A percentile compares a stretch with the other conserved stretches of the same genome.
phyloP scores from a whole-genome alignment of 2,329 filamentous ascomycete species.

The Periconia sp. region DNA sequence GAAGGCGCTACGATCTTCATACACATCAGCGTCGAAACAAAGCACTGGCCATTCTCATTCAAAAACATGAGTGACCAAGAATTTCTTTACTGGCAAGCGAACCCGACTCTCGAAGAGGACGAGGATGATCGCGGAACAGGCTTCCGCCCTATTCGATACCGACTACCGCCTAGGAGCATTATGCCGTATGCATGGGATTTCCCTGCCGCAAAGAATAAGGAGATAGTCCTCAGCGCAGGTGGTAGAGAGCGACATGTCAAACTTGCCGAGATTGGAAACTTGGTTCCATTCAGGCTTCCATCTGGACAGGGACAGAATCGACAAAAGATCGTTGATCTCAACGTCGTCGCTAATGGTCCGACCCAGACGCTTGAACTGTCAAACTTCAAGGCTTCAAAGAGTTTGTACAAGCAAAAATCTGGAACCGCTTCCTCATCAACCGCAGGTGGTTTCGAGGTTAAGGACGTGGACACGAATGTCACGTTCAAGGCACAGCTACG shows the following conservation, averaged over 20 bases:
- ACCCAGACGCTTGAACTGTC: slow-evolving; percentile 94
- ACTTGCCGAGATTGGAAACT: slow-evolving; percentile 92
- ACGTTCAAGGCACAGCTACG: slow-evolving; percentile 89
- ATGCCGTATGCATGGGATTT: slow-evolving; percentile 99
- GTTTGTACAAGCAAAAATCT: slow-evolving; percentile 78
- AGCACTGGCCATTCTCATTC: slow-evolving; percentile 98
- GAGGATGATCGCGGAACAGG: slow-evolving; percentile 81
- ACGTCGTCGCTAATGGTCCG: slow-evolving; percentile 92
- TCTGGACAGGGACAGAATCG: slow-evolving; percentile 65
- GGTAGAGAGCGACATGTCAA: slow-evolving; percentile 90
- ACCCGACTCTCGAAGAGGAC: slow-evolving; percentile 91
- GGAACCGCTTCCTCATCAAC: slow-evolving; percentile 62
- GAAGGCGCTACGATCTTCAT: slow-evolving; percentile 94
- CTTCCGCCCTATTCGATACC: slow-evolving; percentile 92
- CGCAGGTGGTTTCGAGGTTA: slow-evolving; percentile 85
- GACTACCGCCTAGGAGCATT: slow-evolving; percentile 90
- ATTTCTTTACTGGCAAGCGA: slow-evolving; percentile 94
- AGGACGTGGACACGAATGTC: slow-evolving; percentile 84
- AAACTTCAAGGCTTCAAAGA: slow-evolving; percentile 92
- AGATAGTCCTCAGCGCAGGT: slow-evolving; percentile 81
- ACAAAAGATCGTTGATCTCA: slow-evolving; percentile 93
- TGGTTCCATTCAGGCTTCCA: slow-evolving; percentile 90
- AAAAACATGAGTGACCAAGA: slow-evolving; percentile 97
- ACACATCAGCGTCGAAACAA: slow-evolving; percentile 86
- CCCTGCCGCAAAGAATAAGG: slow-evolving; percentile 94